Percentiles rank a stretch among this genome's conserved stretches.
These are phyloP conservation scores for Hypoxylon lenormandii DNA, from an alignment of 495 filamentous ascomycete species.

Conservation along the genomic window DNA sequence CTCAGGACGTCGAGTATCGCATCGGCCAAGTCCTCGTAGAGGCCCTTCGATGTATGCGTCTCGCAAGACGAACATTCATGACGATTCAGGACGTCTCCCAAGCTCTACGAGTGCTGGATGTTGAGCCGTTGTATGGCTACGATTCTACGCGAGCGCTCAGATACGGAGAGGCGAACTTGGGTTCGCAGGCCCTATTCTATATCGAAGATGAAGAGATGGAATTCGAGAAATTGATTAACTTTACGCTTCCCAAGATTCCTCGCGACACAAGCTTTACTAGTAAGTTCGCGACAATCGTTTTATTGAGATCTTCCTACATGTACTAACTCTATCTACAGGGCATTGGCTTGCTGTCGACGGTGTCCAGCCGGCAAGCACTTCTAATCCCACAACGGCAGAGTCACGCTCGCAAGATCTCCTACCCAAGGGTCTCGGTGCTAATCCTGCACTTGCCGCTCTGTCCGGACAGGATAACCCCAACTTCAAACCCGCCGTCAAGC, in stretches of 20 bases:
- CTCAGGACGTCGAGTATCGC: constrained; percentile 94
- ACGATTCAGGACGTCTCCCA: constrained; percentile 86
- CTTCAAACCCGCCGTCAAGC: constrained; percentile 91
- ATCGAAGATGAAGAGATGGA: constrained; percentile 98
- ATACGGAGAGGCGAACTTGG: constrained; percentile 92
- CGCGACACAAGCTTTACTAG: constrained; percentile 91
- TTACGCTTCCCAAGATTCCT: constrained; percentile 91
- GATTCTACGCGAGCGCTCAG: constrained; percentile 85
- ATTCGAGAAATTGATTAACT: constrained; percentile 98
- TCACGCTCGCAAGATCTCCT: constrained; percentile 81
- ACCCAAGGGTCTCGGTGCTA: constrained; percentile 87
- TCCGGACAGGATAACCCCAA: constrained; percentile 83
- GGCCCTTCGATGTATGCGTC: constrained; percentile 93
- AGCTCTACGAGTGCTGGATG: constrained; percentile 84
- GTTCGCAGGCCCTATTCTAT: constrained; percentile 94
- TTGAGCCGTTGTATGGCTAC: constrained; percentile 95
- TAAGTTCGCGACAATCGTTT: constrained; percentile 55
- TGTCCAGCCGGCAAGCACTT: constrained; percentile 81
- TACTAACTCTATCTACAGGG: constrained; percentile 62
- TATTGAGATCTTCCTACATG: background rate
- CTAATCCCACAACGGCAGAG: constrained; percentile 86
- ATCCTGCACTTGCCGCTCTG: constrained; percentile 81
- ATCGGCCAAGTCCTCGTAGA: constrained; percentile 91
- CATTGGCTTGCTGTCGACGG: constrained; percentile 98
- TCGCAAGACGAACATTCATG: constrained; percentile 81